Conservation (phyloP, 306 rosid species). For the Corylus americana region DNA sequence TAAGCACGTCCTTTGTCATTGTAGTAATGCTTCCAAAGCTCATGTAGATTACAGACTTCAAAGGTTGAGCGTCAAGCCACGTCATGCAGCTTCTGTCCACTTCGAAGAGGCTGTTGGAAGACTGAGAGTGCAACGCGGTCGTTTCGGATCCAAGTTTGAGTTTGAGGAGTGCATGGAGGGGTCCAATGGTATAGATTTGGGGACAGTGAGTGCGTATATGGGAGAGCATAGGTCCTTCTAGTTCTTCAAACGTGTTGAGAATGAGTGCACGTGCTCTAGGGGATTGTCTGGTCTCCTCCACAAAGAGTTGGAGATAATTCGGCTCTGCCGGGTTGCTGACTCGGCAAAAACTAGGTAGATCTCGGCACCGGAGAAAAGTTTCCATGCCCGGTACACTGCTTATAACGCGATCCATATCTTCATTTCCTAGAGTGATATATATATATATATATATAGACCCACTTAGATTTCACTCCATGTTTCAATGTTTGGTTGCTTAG, state of each 20-base stretch:
- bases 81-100: slow-evolving; percentile 38
- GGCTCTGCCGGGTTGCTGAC: no score
- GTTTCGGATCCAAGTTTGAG: not conserved
- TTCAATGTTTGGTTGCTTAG: no score
- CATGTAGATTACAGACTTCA: slow-evolving; percentile 37
- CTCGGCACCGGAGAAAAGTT: slow-evolving; percentile 34
- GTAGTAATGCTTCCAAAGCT: slow-evolving; percentile 47
- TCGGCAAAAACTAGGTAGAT: not conserved
- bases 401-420: slow-evolving; percentile 58
- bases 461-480: not conserved
- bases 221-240: slow-evolving; percentile 45
- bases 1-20: not conserved
- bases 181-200: slow-evolving; percentile 34
- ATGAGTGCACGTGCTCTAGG: slow-evolving; percentile 36
- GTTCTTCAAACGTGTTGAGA: slow-evolving; percentile 64
- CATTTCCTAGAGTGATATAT: slow-evolving; percentile 28
- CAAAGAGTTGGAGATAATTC: no score
- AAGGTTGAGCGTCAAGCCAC: slow-evolving; percentile 21
- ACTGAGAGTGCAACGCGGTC: not conserved
- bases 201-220: slow-evolving; percentile 27
- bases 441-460: not conserved
- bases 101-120: slow-evolving; percentile 16
- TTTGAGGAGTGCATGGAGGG: slow-evolving; percentile 36
- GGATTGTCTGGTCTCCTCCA: not conserved
- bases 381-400: slow-evolving; percentile 35